Conservation (phyloP, 2,329 filamentous ascomycete genomes). For the Torrubiella hemipterigena region DNA sequence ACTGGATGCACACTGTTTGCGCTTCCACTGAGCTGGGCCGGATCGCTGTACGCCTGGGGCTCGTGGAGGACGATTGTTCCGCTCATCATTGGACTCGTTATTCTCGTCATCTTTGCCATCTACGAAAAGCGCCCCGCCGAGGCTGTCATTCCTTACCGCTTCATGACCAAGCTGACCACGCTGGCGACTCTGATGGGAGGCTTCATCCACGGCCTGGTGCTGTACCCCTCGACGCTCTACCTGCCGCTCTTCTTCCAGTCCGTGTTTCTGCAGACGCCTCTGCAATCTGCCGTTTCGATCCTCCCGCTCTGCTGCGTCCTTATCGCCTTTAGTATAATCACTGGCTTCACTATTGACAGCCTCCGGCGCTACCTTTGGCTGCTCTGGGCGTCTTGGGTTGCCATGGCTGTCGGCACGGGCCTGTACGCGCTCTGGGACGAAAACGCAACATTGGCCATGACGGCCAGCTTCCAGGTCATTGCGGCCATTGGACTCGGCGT, state of each 20-base stretch:
- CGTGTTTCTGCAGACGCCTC: constrained; percentile 14
- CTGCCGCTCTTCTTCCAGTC: constrained; percentile 22
- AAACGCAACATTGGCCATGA: constrained; percentile 5
- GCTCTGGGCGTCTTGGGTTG: constrained; percentile 12
- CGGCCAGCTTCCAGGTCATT: constrained; percentile 14
- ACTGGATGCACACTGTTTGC: constrained; percentile 13
- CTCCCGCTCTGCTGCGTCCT: constrained; percentile 12
- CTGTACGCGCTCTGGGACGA: constrained; percentile 8
- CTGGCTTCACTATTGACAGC: constrained; percentile 9
- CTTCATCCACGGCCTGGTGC: constrained; percentile 18
- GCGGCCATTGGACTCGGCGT: constrained; percentile 13
- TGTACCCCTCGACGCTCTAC: constrained; percentile 18
- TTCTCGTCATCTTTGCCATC: constrained; percentile 15
- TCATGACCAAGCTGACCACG: constrained; percentile 16
- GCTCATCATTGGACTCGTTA: constrained; percentile 14
- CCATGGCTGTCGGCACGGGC: constrained; percentile 11
- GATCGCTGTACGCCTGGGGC: constrained; percentile 18
- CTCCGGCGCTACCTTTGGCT: constrained; percentile 5
- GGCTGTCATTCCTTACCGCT: constrained; percentile 18
- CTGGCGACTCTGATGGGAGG: constrained; percentile 11
- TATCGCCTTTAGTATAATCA: constrained; percentile 9
- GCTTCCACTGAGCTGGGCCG: constrained; percentile 21
- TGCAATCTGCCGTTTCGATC: constrained; percentile 15
- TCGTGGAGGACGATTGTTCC: constrained; percentile 21
- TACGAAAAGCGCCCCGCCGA: constrained; percentile 15